A percentile compares a stretch with the other conserved stretches of the same genome.
Evolutionary conservation across 345 rosid genomes (phyloP).

Genomic region (Citrus inodora): DNA sequence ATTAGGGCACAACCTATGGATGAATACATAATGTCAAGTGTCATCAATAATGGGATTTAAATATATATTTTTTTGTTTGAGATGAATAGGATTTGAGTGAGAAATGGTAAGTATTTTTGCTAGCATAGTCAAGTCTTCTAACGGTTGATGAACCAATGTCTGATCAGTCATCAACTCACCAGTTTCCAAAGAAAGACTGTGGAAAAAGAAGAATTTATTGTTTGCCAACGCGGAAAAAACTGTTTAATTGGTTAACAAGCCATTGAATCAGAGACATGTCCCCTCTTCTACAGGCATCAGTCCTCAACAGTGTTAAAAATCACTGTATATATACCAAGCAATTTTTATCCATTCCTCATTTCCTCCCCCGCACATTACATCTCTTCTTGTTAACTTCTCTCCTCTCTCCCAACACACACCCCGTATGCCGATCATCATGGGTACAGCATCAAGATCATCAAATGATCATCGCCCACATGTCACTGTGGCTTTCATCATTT

Average conservation of each 20-base stretch:
- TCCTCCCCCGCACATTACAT: neutral
- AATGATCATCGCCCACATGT: slow-evolving; percentile 9
- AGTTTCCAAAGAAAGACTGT: slow-evolving; percentile 31
- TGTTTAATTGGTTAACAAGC: slow-evolving; percentile 25
- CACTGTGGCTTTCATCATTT: slow-evolving; percentile 24
- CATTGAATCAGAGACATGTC: slow-evolving; percentile 32
- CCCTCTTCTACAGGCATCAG: slow-evolving; percentile 33
- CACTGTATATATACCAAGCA: neutral
- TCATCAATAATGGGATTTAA: too few relatives aligned
- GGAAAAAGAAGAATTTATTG: neutral
- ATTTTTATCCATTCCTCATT: neutral
- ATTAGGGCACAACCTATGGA: too few relatives aligned
- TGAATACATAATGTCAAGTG: too few relatives aligned
- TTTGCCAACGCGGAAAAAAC: neutral
- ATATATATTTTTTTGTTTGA: too few relatives aligned
- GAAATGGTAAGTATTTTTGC: neutral
- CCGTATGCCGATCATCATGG: neutral
- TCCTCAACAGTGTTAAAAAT: neutral
- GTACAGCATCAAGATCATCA: slow-evolving; percentile 16
- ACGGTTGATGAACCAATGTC: slow-evolving; percentile 11
- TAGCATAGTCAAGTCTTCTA: neutral
- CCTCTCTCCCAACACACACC: neutral
- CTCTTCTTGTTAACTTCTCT: neutral
- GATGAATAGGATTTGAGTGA: neutral
- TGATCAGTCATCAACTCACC: slow-evolving; percentile 23